A percentile compares a stretch with the other conserved stretches of the same genome.
Conservation (phyloP, 345 rosid genomes). For the Firmiana major region DNA sequence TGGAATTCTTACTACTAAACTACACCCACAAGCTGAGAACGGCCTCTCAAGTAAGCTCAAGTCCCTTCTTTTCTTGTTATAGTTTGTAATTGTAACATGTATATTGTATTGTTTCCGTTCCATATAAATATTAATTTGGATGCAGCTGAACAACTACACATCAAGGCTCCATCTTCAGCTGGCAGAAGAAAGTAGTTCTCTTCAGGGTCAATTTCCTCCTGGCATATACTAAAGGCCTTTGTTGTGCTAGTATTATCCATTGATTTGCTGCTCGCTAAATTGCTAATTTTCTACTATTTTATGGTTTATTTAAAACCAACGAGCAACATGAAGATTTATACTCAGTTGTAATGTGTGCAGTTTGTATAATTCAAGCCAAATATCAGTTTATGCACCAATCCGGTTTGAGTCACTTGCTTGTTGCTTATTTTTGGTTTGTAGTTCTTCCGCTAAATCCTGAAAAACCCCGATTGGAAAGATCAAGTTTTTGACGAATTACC, state of each 20-base stretch:
- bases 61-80: too few species aligned
- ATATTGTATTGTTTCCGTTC: too few species aligned
- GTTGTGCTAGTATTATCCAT: not conserved
- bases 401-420: not conserved
- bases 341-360: not conserved
- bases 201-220: not conserved
- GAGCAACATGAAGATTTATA: not conserved
- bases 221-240: not conserved
- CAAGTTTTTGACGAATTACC: not conserved
- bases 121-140: too few species aligned
- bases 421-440: slow-evolving; percentile 7
- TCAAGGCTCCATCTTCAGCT: slow-evolving; percentile 1
- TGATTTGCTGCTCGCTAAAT: not conserved
- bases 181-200: not conserved
- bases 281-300: not conserved
- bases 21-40: slow-evolving; percentile 53
- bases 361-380: not conserved
- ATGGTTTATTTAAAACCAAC: not conserved
- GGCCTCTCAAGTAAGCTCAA: too few species aligned
- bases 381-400: not conserved
- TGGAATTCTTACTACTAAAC: slow-evolving; percentile 88
- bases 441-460: slow-evolving; percentile 50
- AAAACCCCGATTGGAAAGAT: not conserved
- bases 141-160: slow-evolving; percentile 11
- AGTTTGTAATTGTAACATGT: too few species aligned